A percentile compares a stretch with the other conserved stretches of the same genome.
phyloP scores from a whole-genome alignment of 1,139 yeast species.

The Lodderomyces jiufengensis region DNA sequence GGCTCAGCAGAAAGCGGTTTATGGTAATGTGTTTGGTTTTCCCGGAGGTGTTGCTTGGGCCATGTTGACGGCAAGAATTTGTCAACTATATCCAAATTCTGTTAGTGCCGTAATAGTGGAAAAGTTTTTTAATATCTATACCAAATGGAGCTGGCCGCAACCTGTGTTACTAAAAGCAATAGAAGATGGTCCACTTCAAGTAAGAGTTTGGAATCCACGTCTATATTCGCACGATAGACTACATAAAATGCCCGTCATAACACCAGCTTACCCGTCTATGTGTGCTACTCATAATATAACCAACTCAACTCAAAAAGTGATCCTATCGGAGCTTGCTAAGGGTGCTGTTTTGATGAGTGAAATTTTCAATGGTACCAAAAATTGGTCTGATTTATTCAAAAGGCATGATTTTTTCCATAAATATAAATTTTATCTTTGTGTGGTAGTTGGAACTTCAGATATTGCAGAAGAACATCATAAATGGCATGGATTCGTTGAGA shows the following conservation, averaged over 20 bases:
- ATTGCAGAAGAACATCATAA: constrained; percentile 75
- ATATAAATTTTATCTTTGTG: constrained; percentile 82
- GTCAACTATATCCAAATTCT: constrained; percentile 95
- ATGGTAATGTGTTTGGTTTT: constrained; percentile 92
- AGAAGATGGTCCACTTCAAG: constrained; percentile 96
- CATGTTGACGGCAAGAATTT: constrained; percentile 93
- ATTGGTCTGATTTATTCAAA: constrained; percentile 72
- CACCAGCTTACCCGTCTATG: constrained; percentile 99
- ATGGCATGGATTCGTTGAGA: constrained; percentile 92
- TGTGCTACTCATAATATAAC: constrained; percentile 98
- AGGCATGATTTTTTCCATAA: constrained; percentile 78
- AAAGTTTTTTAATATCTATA: constrained; percentile 79
- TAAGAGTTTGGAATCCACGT: constrained; percentile 94
- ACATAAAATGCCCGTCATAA: constrained; percentile 97
- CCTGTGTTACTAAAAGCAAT: constrained; percentile 89
- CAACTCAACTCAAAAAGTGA: constrained; percentile 77
- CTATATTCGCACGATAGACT: constrained; percentile 82
- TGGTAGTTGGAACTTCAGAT: constrained; percentile 73
- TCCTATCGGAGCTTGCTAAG: constrained; percentile 68
- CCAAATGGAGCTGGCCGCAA: constrained; percentile 98
- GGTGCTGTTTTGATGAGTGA: constrained; percentile 70
- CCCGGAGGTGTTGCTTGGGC: constrained; percentile 99
- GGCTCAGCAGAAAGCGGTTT: constrained; percentile 94
- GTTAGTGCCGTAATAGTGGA: constrained; percentile 87
- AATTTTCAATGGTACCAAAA: constrained; percentile 58